Evolutionary conservation across 495 filamentous ascomycete species (phyloP).

Genomic region (Penicillium pulvis): DNA sequence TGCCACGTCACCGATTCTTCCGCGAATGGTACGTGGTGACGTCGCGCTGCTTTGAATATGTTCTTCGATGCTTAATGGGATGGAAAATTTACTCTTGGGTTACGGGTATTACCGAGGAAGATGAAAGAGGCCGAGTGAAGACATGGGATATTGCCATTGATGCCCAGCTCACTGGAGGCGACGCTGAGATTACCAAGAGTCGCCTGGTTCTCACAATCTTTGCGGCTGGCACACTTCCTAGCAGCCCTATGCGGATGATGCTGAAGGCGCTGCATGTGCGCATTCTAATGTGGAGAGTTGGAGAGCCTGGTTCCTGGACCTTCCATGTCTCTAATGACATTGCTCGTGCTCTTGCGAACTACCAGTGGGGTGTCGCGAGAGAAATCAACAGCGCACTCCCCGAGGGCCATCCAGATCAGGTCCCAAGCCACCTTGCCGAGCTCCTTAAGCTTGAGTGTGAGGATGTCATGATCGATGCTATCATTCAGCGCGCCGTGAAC

Average conservation of each 20-base stretch:
- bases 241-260: constrained; percentile 84
- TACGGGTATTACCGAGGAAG: constrained; percentile 79
- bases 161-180: constrained; percentile 91
- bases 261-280: constrained; percentile 90
- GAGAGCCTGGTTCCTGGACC: constrained; percentile 60
- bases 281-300: constrained; percentile 79
- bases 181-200: constrained; percentile 85
- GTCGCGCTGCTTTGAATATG: constrained; percentile 78
- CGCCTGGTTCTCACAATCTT: constrained; percentile 84
- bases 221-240: constrained; percentile 83
- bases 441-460: constrained; percentile 77
- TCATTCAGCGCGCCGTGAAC: constrained; percentile 87
- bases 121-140: constrained; percentile 84
- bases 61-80: constrained; percentile 76
- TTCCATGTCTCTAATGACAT: constrained; percentile 64
- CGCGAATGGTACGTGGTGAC: constrained; percentile 80
- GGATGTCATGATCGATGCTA: constrained; percentile 71
- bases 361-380: constrained; percentile 80
- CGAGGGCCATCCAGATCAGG: constrained; percentile 59
- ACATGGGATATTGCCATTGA: constrained; percentile 95
- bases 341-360: constrained; percentile 66
- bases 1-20: constrained; percentile 84
- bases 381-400: constrained; percentile 61
- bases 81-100: constrained; percentile 72
- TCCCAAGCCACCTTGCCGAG: constrained; percentile 74